phyloP scores from a whole-genome alignment of 352 stramenopile species.

The Halophytophthora polymorphica region DNA sequence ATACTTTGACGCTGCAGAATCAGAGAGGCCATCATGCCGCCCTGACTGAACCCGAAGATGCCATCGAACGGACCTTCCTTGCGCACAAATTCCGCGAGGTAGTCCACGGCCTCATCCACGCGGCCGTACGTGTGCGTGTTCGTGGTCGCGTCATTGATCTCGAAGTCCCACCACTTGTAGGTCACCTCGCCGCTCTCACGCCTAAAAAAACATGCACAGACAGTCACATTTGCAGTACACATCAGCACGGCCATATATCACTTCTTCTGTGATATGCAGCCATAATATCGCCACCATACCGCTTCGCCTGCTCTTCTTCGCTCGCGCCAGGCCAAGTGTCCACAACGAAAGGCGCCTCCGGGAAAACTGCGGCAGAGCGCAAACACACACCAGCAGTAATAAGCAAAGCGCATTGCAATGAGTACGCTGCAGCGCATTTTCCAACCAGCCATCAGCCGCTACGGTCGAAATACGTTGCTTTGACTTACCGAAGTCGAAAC shows the following conservation, averaged over 20 bases:
- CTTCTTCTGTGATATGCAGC: not conserved
- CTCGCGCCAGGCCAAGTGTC: slow-evolving; percentile 48
- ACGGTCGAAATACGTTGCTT: not conserved
- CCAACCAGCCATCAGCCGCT: not conserved
- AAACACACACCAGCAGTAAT: slow-evolving; percentile 4
- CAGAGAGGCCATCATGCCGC: slow-evolving; percentile 59
- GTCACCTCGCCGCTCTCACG: slow-evolving; percentile 36
- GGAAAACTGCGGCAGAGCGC: slow-evolving; percentile 39
- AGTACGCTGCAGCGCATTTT: not conserved
- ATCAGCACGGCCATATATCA: not conserved
- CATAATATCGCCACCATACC: slow-evolving; percentile 16
- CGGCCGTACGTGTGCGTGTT: slow-evolving; percentile 46
- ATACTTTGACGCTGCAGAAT: slow-evolving; percentile 59
- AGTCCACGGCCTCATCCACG: slow-evolving; percentile 62
- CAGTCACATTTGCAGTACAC: not conserved
- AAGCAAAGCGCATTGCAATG: not conserved
- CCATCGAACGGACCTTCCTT: slow-evolving; percentile 80
- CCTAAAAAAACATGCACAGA: slow-evolving; percentile 3
- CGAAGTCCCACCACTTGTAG: slow-evolving; percentile 75
- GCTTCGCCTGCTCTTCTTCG: slow-evolving; percentile 39
- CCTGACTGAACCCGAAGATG: slow-evolving; percentile 80
- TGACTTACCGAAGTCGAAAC: slow-evolving; percentile 70
- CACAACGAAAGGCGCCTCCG: slow-evolving; percentile 64
- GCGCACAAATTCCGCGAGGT: slow-evolving; percentile 47
- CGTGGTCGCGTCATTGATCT: slow-evolving; percentile 29